A percentile compares a stretch with the other conserved stretches of the same genome.
Conservation (phyloP, 257 asterid genomes). For the Solanum stenotomum region DNA sequence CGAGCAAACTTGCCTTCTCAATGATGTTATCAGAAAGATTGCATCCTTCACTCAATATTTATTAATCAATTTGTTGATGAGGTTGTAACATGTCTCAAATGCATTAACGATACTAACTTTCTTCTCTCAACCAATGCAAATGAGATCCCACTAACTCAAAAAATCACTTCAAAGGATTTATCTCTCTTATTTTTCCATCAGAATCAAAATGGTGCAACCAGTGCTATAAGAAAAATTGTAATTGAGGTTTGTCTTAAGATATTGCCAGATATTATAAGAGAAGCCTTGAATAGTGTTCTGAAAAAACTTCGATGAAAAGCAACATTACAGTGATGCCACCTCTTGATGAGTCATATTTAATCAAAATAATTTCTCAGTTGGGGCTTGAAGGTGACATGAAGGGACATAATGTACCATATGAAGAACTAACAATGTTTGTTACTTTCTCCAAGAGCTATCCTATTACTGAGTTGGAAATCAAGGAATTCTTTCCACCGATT, state of each 20-base stretch:
- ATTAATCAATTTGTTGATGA: too few species aligned
- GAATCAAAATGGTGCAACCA: not conserved
- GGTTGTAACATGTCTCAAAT: too few species aligned
- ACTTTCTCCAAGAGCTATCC: conserved; percentile 65
- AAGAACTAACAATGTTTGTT: conserved; percentile 42
- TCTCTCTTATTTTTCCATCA: conserved; percentile 22
- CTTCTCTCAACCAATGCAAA: not conserved
- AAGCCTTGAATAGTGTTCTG: conserved; percentile 12
- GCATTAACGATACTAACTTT: too few species aligned
- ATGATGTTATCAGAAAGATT: too few species aligned
- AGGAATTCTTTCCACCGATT: conserved; percentile 17
- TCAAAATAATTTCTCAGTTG: conserved; percentile 5
- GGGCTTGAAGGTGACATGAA: not conserved
- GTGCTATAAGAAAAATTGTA: conserved; percentile 9
- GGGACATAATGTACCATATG: not conserved
- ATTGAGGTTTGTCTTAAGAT: conserved; percentile 22
- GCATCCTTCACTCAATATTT: too few species aligned
- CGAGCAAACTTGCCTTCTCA: too few species aligned
- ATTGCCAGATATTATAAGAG: conserved; percentile 29
- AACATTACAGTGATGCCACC: not conserved
- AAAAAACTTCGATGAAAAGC: not conserved
- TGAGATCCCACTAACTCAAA: conserved; percentile 33
- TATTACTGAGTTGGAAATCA: conserved; percentile 38
- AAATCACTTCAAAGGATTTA: conserved; percentile 8
- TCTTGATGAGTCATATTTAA: not conserved